Conservation (phyloP, 768 basidiomycete genomes). For the Fibroporia radiculosa region DNA sequence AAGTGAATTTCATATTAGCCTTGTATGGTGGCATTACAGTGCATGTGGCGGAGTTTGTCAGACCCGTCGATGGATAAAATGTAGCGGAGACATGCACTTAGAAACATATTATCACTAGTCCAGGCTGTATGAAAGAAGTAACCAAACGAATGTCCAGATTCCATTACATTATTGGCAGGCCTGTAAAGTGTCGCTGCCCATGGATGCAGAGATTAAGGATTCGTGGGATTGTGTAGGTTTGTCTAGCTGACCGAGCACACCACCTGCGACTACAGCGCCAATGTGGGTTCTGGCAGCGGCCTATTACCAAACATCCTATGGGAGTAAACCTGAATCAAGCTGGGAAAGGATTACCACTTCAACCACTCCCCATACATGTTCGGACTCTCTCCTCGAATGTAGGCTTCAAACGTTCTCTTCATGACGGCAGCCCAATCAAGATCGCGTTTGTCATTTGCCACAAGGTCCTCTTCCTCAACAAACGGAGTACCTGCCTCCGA, state of each 20-base stretch:
- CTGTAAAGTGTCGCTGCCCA: background rate
- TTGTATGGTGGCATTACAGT: too few species aligned
- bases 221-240: background rate
- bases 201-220: slow-evolving; percentile 2
- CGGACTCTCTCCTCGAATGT: slow-evolving; percentile 82
- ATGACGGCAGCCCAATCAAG: slow-evolving; percentile 90
- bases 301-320: too few species aligned
- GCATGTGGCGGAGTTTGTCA: too few species aligned
- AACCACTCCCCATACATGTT: slow-evolving; percentile 93
- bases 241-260: background rate
- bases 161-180: slow-evolving; percentile 2
- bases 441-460: slow-evolving; percentile 59
- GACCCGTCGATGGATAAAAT: too few species aligned
- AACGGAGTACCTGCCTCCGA: slow-evolving; percentile 28
- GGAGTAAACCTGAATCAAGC: too few species aligned
- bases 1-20: too few species aligned
- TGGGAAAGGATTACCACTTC: slow-evolving; percentile 34
- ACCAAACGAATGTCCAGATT: background rate
- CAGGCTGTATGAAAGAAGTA: too few species aligned
- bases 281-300: too few species aligned
- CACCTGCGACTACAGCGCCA: background rate
- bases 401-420: slow-evolving; percentile 93
- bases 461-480: slow-evolving; percentile 41
- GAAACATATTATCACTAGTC: too few species aligned
- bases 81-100: too few species aligned